Percentiles rank a stretch among this genome's conserved stretches.
Conservation (phyloP, 768 basidiomycete genomes). For the Kwoniella heveanensis region DNA sequence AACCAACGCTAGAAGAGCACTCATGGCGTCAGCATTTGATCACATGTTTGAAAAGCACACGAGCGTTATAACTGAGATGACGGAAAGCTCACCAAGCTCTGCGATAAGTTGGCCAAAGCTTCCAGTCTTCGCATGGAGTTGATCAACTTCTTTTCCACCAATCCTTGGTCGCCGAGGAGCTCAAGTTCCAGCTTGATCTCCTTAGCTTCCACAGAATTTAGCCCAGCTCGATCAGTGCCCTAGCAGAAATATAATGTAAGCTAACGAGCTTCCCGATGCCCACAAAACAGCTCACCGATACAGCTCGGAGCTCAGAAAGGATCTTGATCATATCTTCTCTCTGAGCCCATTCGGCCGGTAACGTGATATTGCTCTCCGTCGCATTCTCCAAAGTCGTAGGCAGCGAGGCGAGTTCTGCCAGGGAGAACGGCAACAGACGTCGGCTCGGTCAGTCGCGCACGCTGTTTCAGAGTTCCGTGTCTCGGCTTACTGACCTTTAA, state of each 20-base stretch:
- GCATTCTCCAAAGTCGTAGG: slow-evolving; percentile 14
- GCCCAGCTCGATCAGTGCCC: slow-evolving; percentile 33
- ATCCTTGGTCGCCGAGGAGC: slow-evolving; percentile 62
- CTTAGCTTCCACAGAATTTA: slow-evolving; percentile 65
- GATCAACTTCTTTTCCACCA: slow-evolving; percentile 70
- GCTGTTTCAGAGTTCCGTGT: no score
- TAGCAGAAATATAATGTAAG: no score
- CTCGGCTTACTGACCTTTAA: slow-evolving; percentile 61
- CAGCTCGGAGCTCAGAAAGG: slow-evolving; percentile 66
- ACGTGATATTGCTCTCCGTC: slow-evolving; percentile 61
- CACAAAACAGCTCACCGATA: slow-evolving; percentile 63
- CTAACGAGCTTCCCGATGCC: no score
- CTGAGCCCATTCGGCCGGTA: slow-evolving; percentile 72
- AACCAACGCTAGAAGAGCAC: slow-evolving; percentile 73
- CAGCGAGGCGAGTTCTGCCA: slow-evolving; percentile 60
- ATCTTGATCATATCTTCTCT: slow-evolving; percentile 74
- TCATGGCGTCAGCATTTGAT: background rate
- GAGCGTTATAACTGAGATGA: no score
- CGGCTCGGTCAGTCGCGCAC: background rate
- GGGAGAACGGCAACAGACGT: slow-evolving; percentile 28
- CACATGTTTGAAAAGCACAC: no score
- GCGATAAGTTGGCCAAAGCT: slow-evolving; percentile 76
- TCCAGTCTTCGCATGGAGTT: slow-evolving; percentile 71
- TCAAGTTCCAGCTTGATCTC: slow-evolving; percentile 79
- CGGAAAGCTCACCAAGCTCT: slow-evolving; percentile 84